These are phyloP conservation scores for Domatiomyces globalis DNA, from an alignment of 2,329 filamentous ascomycete genomes.

Conservation along the genomic window DNA sequence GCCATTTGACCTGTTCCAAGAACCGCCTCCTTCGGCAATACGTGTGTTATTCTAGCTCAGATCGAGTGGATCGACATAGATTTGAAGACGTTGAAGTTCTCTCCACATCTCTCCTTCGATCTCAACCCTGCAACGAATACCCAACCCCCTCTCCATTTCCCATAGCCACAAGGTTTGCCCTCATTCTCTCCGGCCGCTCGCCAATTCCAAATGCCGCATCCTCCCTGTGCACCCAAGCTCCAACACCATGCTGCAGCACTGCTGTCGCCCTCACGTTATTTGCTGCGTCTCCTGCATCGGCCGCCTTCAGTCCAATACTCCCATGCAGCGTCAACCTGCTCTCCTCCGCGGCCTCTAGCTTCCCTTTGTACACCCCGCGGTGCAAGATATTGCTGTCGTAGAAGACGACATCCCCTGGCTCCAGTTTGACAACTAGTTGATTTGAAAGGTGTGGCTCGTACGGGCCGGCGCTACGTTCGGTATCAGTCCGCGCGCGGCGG, in stretches of 20 bases:
- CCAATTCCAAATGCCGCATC: constrained; percentile 26
- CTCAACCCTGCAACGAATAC: constrained; percentile 29
- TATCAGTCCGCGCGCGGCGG: constrained; percentile 51
- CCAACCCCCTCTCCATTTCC: constrained; percentile 32
- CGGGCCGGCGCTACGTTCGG: constrained; percentile 53
- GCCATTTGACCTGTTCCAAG: too few species aligned
- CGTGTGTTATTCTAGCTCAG: too few species aligned
- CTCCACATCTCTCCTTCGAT: background rate
- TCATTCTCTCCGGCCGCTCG: constrained; percentile 30
- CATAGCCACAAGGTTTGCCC: constrained; percentile 32
- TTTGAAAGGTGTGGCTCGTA: constrained; percentile 48
- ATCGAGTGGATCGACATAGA: too few species aligned
- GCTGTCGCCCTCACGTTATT: constrained; percentile 28
- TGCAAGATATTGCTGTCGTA: constrained; percentile 79
- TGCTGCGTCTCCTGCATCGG: constrained; percentile 11
- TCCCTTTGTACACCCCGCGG: constrained; percentile 29
- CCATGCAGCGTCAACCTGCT: constrained; percentile 31
- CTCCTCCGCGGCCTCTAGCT: constrained; percentile 24
- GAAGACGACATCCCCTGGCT: constrained; percentile 67
- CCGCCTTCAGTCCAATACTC: constrained; percentile 22
- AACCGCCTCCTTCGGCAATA: too few species aligned
- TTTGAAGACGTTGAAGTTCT: too few species aligned
- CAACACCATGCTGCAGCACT: constrained; percentile 34
- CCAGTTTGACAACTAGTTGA: constrained; percentile 51
- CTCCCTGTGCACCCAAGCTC: constrained; percentile 29